A percentile compares a stretch with the other conserved stretches of the same genome.
Conservation (phyloP, 106 monocot genomes). For the Acorus calamus region DNA sequence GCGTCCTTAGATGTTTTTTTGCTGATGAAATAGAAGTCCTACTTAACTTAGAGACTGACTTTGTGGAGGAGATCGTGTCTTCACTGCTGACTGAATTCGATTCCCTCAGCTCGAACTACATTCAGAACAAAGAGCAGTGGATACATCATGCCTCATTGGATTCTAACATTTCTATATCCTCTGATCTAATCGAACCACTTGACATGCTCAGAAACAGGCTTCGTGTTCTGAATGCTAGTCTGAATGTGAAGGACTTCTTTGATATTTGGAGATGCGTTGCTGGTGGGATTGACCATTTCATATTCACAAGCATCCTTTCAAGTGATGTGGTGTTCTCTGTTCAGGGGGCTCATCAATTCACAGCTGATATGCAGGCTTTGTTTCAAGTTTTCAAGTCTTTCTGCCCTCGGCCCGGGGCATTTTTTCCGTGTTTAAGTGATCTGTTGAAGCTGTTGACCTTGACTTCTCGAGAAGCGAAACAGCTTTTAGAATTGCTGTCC, state of each 20-base stretch:
- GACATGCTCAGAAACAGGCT: constrained; percentile 38
- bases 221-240: constrained; percentile 18
- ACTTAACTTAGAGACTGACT: constrained; percentile 52
- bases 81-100: constrained; percentile 54
- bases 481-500: constrained; percentile 15
- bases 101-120: constrained; percentile 35
- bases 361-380: constrained; percentile 38
- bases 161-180: constrained; percentile 21
- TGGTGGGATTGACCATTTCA: constrained; percentile 61
- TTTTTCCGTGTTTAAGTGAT: constrained; percentile 50
- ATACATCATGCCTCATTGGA: constrained; percentile 16
- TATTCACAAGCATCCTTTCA: constrained; percentile 47
- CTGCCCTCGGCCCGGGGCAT: constrained; percentile 59
- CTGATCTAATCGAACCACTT: constrained; percentile 36
- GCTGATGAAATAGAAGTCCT: constrained; percentile 31
- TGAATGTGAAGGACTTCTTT: constrained; percentile 53
- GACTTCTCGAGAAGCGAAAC: constrained; percentile 13
- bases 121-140: constrained; percentile 26
- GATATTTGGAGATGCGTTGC: constrained; percentile 72
- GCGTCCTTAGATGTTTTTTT: constrained; percentile 20
- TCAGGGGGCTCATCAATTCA: constrained; percentile 39
- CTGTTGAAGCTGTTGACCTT: constrained; percentile 40
- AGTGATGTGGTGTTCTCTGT: constrained; percentile 28
- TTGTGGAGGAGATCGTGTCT: constrained; percentile 47
- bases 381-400: constrained; percentile 51